Evolutionary conservation across 257 asterid genomes (phyloP).

Genomic region (Schizonepeta tenuifolia): DNA sequence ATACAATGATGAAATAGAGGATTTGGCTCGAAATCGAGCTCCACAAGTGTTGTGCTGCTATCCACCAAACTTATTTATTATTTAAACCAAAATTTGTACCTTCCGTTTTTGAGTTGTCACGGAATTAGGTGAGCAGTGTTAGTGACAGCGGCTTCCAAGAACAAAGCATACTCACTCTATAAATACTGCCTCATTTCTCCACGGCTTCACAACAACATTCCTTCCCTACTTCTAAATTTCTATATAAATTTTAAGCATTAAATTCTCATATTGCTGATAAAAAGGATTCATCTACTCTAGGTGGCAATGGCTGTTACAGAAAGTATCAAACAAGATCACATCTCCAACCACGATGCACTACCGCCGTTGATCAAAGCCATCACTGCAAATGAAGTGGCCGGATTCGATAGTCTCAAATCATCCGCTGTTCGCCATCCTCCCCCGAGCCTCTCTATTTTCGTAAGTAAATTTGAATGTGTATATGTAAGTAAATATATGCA

Average conservation of each 20-base stretch:
- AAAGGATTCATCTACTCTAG: neutral
- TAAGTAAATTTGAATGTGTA: neutral
- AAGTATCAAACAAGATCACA: conserved; percentile 11
- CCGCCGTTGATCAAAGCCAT: conserved; percentile 5
- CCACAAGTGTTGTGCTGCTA: no score
- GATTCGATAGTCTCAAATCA: neutral
- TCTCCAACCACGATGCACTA: neutral
- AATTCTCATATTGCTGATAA: no score
- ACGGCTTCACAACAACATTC: neutral
- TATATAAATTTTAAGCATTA: neutral
- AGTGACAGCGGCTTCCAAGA: neutral
- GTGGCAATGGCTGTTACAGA: conserved; percentile 38
- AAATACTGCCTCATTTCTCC: neutral
- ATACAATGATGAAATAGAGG: no score
- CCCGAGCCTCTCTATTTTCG: neutral
- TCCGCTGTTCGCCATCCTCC: neutral
- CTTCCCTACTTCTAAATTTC: no score
- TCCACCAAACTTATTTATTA: neutral
- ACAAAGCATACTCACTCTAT: neutral
- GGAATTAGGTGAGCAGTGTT: neutral
- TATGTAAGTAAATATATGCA: neutral
- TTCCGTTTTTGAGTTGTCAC: neutral
- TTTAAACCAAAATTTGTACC: neutral
- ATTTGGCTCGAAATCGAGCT: no score
- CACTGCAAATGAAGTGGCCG: neutral